These are phyloP conservation scores for Dendryphion nanum DNA, from an alignment of 2,329 filamentous ascomycete genomes.

Conservation along the genomic window DNA sequence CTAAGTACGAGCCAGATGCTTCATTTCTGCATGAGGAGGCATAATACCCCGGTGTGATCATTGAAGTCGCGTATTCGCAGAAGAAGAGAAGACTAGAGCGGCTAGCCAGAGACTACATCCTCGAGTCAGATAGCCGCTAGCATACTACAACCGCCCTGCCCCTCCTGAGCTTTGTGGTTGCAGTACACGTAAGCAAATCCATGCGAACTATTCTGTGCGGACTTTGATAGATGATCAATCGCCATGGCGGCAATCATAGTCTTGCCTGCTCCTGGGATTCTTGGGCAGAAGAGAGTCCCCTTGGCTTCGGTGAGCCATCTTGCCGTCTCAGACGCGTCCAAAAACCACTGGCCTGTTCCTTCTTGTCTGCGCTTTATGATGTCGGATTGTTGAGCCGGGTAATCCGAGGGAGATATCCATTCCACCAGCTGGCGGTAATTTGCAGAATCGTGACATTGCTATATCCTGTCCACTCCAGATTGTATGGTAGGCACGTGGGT, in stretches of 20 bases:
- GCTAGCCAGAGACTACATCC: slow-evolving; percentile 18
- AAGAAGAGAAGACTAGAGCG: slow-evolving; percentile 12
- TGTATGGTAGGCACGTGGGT: background rate
- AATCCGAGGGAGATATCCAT: slow-evolving; percentile 11
- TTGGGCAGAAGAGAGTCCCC: slow-evolving; percentile 14
- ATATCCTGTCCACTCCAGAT: background rate
- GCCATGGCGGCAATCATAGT: slow-evolving; percentile 16
- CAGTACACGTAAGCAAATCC: slow-evolving; percentile 36
- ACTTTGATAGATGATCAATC: slow-evolving; percentile 13
- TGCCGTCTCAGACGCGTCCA: slow-evolving; percentile 4
- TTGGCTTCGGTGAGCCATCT: slow-evolving; percentile 4
- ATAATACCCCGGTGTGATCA: slow-evolving; percentile 20
- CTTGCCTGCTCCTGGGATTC: slow-evolving; percentile 20
- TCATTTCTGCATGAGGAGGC: slow-evolving; percentile 20
- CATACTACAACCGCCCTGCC: slow-evolving; percentile 21
- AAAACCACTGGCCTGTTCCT: slow-evolving; percentile 11
- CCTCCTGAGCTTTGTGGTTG: slow-evolving; percentile 24
- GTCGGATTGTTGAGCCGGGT: slow-evolving; percentile 9
- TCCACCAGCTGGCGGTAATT: slow-evolving; percentile 2
- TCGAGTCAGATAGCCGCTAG: slow-evolving; percentile 19
- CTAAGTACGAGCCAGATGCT: slow-evolving; percentile 21
- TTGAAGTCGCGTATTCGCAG: slow-evolving; percentile 19
- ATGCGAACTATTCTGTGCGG: background rate
- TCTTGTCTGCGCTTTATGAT: slow-evolving; percentile 7
- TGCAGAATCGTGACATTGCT: background rate